Percentiles rank a stretch among this genome's conserved stretches.
These are phyloP conservation scores for Pyricularia pennisetigena DNA, from an alignment of 2,329 filamentous ascomycete genomes.

Conservation along the genomic window DNA sequence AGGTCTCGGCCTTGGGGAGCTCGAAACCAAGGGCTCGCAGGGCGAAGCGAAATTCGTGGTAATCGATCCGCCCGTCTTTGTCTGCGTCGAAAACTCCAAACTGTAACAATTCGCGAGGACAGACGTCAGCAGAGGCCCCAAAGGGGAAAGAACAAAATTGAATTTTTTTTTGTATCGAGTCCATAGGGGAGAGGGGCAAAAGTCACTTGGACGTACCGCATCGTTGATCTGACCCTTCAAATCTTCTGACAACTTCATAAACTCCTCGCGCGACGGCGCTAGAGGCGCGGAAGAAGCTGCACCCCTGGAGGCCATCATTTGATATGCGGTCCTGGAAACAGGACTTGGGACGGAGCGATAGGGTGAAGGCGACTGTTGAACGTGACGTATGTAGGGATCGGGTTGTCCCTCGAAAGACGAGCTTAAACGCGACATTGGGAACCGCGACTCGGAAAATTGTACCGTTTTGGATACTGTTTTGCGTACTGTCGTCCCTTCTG, in stretches of 20 bases:
- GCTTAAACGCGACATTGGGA: background rate
- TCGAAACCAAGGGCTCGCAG: constrained; percentile 94
- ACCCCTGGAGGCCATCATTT: constrained; percentile 15
- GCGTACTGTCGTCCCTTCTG: background rate
- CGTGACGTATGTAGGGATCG: background rate
- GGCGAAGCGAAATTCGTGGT: constrained; percentile 95
- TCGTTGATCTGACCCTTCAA: constrained; percentile 90
- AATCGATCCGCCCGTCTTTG: constrained; percentile 88
- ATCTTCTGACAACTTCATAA: constrained; percentile 60
- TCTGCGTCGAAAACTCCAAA: constrained; percentile 96
- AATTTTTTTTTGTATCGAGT: background rate
- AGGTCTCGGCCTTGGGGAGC: constrained; percentile 75
- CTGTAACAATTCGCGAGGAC: constrained; percentile 30
- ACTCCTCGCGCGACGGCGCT: constrained; percentile 23
- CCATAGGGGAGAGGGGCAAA: background rate
- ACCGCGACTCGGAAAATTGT: background rate
- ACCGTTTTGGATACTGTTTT: background rate
- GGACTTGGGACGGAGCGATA: background rate
- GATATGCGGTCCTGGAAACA: background rate
- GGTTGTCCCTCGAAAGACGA: background rate
- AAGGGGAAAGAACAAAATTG: constrained; percentile 8
- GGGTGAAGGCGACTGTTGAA: background rate
- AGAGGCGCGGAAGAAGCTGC: constrained; percentile 12
- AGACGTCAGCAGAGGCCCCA: background rate
- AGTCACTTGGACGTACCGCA: constrained; percentile 56